Conservation (phyloP, 2,329 filamentous ascomycete species). For the Mycosphaerella arachidis region DNA sequence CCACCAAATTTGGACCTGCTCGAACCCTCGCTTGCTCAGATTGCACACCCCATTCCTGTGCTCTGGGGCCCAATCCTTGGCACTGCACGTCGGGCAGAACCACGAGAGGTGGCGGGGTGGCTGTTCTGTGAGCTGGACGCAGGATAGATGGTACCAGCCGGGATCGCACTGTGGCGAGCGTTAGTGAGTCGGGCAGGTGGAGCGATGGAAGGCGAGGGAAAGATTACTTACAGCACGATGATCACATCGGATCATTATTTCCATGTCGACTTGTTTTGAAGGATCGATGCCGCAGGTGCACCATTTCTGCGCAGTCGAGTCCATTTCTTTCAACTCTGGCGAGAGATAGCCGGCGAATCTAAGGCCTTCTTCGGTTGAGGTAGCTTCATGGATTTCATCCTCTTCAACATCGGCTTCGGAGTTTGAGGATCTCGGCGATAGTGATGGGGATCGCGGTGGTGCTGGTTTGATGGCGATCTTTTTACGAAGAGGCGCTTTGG, state of each 20-base stretch:
- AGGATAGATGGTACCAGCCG: conserved; percentile 14
- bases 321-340: not conserved
- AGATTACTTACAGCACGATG: not conserved
- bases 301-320: not conserved
- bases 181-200: not conserved
- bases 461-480: not conserved
- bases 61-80: not conserved
- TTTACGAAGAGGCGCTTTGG: not conserved
- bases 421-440: not conserved
- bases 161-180: conserved; percentile 6
- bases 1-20: conserved; percentile 4
- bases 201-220: not conserved
- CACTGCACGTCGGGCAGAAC: conserved; percentile 13
- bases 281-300: not conserved
- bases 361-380: too few species aligned
- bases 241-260: not conserved
- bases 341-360: too few species aligned
- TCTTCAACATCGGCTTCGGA: not conserved
- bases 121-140: conserved; percentile 12
- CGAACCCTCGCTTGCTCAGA: not conserved
- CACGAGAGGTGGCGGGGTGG: conserved; percentile 12
- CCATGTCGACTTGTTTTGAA: not conserved
- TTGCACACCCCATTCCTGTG: not conserved
- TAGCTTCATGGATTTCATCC: too few species aligned
- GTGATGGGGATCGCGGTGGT: not conserved